These are phyloP conservation scores for Coemansia sp. DNA, from an alignment of 192 early-diverging fungal genomes.

Conservation along the genomic window DNA sequence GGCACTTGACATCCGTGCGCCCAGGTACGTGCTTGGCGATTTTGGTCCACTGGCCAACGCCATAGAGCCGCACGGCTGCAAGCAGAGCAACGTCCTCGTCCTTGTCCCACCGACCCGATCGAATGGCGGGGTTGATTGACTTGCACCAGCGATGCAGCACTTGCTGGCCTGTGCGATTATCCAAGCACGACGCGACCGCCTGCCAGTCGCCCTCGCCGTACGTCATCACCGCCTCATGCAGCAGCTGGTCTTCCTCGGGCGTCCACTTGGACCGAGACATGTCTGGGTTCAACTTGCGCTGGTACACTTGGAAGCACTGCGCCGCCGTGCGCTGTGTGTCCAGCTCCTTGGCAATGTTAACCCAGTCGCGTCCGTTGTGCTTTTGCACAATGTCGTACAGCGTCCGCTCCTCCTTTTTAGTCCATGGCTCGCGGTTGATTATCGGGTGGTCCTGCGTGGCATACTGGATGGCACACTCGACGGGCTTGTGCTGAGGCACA, in stretches of 20 bases:
- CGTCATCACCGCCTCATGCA: conserved; percentile 65
- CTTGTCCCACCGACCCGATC: conserved; percentile 65
- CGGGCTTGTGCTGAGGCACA: conserved; percentile 62
- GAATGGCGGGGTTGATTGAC: conserved; percentile 67
- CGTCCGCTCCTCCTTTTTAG: conserved; percentile 57
- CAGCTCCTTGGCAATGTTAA: conserved; percentile 64
- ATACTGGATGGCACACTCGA: conserved; percentile 83
- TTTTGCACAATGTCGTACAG: conserved; percentile 56
- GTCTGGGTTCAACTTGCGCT: conserved; percentile 54
- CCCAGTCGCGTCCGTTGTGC: conserved; percentile 64
- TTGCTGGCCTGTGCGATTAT: conserved; percentile 70
- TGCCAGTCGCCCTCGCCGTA: conserved; percentile 77
- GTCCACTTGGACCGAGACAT: conserved; percentile 65
- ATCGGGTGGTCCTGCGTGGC: conserved; percentile 76
- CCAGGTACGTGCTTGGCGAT: conserved; percentile 71
- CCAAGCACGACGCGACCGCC: conserved; percentile 65
- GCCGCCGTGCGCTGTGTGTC: conserved; percentile 69
- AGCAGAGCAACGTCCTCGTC: conserved; percentile 71
- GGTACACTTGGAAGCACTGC: conserved; percentile 75
- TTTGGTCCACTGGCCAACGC: conserved; percentile 70
- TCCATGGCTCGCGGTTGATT: conserved; percentile 75
- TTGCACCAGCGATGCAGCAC: conserved; percentile 76
- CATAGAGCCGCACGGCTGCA: conserved; percentile 67
- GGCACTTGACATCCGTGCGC: conserved; percentile 77
- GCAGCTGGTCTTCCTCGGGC: conserved; percentile 65